Evolutionary conservation across 2,329 filamentous ascomycete species (phyloP).

Genomic region (Anthostomella pinea): DNA sequence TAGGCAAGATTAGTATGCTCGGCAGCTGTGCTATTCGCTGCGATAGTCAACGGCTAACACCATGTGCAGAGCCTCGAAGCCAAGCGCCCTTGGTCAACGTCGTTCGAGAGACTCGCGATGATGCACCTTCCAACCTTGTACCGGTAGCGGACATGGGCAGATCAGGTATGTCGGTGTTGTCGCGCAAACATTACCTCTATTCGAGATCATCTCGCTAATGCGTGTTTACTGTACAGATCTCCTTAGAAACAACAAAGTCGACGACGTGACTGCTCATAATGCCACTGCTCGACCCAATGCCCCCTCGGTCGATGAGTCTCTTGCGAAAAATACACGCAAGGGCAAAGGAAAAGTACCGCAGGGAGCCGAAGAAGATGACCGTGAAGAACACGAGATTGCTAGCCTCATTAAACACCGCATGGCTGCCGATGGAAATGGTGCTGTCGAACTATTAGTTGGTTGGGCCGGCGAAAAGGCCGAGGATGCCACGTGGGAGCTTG

Average conservation of each 20-base stretch:
- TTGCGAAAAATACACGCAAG: slow-evolving; percentile 14
- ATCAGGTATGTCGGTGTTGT: slow-evolving; percentile 25
- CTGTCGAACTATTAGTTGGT: slow-evolving; percentile 31
- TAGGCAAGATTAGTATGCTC: slow-evolving; percentile 3
- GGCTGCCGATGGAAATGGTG: slow-evolving; percentile 17
- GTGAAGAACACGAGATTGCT: slow-evolving; percentile 26
- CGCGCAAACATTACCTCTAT: no score
- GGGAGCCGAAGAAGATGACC: slow-evolving; percentile 14
- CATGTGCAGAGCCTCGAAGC: slow-evolving; percentile 10
- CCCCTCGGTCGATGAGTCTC: slow-evolving; percentile 3
- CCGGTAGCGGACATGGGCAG: slow-evolving; percentile 30
- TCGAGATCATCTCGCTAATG: no score
- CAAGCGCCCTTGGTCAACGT: slow-evolving; percentile 14
- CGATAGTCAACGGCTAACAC: slow-evolving; percentile 15
- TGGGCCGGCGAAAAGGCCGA: slow-evolving; percentile 27
- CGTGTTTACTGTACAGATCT: slow-evolving; percentile 8
- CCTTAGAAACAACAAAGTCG: no score
- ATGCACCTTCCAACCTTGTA: slow-evolving; percentile 15
- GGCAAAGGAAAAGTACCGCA: no score
- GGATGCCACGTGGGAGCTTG: slow-evolving; percentile 33
- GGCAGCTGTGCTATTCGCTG: slow-evolving; percentile 21
- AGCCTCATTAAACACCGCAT: slow-evolving; percentile 27
- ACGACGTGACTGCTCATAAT: no score
- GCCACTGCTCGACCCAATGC: slow-evolving; percentile 6
- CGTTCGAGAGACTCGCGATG: slow-evolving; percentile 16